A percentile compares a stretch with the other conserved stretches of the same genome.
These are phyloP conservation scores for Hypomyces rosellus DNA, from an alignment of 2,329 filamentous ascomycete genomes.

Conservation along the genomic window DNA sequence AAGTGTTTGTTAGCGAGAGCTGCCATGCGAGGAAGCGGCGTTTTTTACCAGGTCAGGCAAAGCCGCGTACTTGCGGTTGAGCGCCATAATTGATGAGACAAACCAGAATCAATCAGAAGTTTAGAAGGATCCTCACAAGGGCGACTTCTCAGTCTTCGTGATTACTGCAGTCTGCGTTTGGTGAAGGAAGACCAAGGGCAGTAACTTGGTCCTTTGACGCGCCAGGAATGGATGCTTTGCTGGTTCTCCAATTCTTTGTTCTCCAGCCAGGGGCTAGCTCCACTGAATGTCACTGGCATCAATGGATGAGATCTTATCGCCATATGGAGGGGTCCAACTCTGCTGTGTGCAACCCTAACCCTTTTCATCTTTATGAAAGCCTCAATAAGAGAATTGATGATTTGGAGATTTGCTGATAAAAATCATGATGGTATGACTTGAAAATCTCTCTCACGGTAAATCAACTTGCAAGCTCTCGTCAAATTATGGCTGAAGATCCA, in stretches of 20 bases:
- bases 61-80: slow-evolving; percentile 75
- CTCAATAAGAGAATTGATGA: background rate
- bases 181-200: too few relatives aligned
- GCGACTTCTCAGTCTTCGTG: too few relatives aligned
- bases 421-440: too few relatives aligned
- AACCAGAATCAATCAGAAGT: too few relatives aligned
- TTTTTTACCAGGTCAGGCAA: slow-evolving; percentile 66
- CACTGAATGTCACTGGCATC: background rate
- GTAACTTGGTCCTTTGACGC: too few relatives aligned
- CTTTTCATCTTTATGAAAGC: background rate
- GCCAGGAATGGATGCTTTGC: background rate
- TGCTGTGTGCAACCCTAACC: background rate
- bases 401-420: background rate
- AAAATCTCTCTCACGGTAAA: too few relatives aligned
- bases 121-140: too few relatives aligned
- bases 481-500: too few relatives aligned
- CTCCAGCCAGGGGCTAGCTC: background rate
- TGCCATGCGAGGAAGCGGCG: slow-evolving; percentile 4
- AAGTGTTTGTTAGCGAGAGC: slow-evolving; percentile 15
- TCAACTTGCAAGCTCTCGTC: too few relatives aligned
- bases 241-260: background rate
- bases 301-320: background rate
- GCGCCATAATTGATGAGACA: slow-evolving; percentile 48
- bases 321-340: too few relatives aligned
- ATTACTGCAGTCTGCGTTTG: too few relatives aligned